phyloP scores from a whole-genome alignment of 2,329 filamentous ascomycete species.

The Epichloe elymi region DNA sequence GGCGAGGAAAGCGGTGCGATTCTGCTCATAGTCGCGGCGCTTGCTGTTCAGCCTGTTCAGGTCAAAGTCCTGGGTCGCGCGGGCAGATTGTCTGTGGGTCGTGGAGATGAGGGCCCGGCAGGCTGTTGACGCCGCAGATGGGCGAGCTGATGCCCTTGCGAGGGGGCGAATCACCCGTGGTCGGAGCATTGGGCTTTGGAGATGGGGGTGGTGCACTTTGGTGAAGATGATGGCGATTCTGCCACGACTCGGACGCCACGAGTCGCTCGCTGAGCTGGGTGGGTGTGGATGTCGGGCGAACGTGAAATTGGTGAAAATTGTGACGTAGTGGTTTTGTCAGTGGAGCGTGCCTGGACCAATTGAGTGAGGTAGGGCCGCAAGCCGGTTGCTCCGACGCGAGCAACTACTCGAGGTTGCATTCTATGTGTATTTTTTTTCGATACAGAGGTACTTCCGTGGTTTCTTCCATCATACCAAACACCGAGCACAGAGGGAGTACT shows the following conservation, averaged over 20 bases:
- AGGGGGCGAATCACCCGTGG: conserved; percentile 3
- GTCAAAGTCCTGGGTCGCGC: conserved; percentile 35
- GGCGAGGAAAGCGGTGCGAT: conserved; percentile 37
- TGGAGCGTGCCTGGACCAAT: not conserved
- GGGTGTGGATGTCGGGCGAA: too few species aligned
- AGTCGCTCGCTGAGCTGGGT: too few species aligned
- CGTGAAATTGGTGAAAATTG: not conserved
- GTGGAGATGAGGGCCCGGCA: conserved; percentile 19
- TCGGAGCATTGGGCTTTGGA: conserved; percentile 1
- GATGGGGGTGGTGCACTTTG: not conserved
- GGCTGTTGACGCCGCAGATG: conserved; percentile 6
- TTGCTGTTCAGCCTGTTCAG: conserved; percentile 33
- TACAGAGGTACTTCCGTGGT: too few species aligned
- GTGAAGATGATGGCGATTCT: not conserved
- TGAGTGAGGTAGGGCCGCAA: not conserved
- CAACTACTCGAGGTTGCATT: too few species aligned
- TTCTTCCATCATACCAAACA: too few species aligned
- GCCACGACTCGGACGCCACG: not conserved
- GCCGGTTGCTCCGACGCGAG: too few species aligned
- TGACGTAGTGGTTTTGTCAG: not conserved
- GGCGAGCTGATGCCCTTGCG: conserved; percentile 1
- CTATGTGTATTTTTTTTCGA: too few species aligned
- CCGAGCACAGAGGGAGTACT: too few species aligned
- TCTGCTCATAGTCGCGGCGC: conserved; percentile 35
- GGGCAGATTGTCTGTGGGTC: conserved; percentile 12